A percentile compares a stretch with the other conserved stretches of the same genome.
Conservation (phyloP, 2,329 filamentous ascomycete genomes). For the Sporothrix globosa region DNA sequence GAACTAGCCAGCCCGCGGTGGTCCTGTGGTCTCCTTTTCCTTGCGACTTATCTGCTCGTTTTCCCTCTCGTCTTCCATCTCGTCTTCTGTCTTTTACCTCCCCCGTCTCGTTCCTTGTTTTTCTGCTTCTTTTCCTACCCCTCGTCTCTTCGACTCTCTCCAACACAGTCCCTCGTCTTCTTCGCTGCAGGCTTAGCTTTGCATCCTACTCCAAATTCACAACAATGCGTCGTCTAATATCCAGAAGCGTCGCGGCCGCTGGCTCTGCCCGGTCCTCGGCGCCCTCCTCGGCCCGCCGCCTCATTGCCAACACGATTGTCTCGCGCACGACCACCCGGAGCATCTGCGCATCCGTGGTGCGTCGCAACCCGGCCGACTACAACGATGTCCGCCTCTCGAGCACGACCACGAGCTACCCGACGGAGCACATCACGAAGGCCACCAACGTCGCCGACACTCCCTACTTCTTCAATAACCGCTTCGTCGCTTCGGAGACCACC, state of each 20-base stretch:
- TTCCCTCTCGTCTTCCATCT: neutral
- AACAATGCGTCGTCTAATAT: constrained; percentile 53
- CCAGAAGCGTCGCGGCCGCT: constrained; percentile 46
- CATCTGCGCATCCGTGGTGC: constrained; percentile 60
- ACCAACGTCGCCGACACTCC: constrained; percentile 70
- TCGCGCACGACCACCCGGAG: constrained; percentile 50
- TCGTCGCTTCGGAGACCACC: constrained; percentile 67
- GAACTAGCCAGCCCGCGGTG: neutral
- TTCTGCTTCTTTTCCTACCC: neutral
- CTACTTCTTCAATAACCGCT: constrained; percentile 82
- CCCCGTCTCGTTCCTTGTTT: neutral
- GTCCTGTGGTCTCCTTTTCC: constrained; percentile 18
- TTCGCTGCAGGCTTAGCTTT: constrained; percentile 10
- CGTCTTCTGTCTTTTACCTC: neutral
- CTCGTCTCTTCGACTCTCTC: neutral
- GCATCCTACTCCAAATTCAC: constrained; percentile 3
- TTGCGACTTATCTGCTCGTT: constrained; percentile 1
- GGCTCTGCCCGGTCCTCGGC: constrained; percentile 44
- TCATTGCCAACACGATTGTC: constrained; percentile 36
- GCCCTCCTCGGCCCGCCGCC: constrained; percentile 40
- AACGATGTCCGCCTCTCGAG: constrained; percentile 52
- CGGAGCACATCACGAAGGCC: constrained; percentile 66
- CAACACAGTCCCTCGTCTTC: neutral
- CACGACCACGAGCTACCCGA: constrained; percentile 66
- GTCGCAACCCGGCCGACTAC: constrained; percentile 54